phyloP scores from a whole-genome alignment of 306 rosid species.

The Sesbania bispinosa region DNA sequence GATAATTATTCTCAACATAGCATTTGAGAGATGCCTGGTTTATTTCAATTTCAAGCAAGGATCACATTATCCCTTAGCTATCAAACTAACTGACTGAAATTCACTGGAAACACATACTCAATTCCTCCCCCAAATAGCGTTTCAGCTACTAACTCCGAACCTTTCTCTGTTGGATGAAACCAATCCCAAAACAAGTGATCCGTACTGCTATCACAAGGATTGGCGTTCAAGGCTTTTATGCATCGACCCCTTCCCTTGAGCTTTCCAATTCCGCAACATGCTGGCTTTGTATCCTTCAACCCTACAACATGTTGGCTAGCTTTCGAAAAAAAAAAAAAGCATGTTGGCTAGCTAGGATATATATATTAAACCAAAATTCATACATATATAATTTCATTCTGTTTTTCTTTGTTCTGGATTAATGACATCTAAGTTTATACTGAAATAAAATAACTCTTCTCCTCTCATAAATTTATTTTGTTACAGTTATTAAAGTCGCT shows the following conservation, averaged over 20 bases:
- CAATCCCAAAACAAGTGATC: constrained; percentile 54
- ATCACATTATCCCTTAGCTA: no score
- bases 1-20: no score
- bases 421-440: not conserved
- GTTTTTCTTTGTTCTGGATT: not conserved
- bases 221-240: not conserved
- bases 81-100: constrained; percentile 26
- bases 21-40: no score
- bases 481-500: no score
- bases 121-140: not conserved
- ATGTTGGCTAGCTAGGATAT: no score
- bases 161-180: constrained; percentile 45
- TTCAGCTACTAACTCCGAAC: constrained; percentile 23
- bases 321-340: not conserved
- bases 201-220: constrained; percentile 17
- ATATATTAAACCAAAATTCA: no score
- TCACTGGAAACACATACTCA: constrained; percentile 27
- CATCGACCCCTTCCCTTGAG: constrained; percentile 34
- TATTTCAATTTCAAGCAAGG: no score
- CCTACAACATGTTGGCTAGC: constrained; percentile 24
- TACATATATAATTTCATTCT: not conserved
- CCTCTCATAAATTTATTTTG: no score
- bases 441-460: no score
- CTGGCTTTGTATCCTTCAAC: constrained; percentile 26
- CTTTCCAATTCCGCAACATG: constrained; percentile 55